Base-by-base conservation (phyloP, 2,329 filamentous ascomycete genomes). In the Hypoxylon sp. region DNA sequence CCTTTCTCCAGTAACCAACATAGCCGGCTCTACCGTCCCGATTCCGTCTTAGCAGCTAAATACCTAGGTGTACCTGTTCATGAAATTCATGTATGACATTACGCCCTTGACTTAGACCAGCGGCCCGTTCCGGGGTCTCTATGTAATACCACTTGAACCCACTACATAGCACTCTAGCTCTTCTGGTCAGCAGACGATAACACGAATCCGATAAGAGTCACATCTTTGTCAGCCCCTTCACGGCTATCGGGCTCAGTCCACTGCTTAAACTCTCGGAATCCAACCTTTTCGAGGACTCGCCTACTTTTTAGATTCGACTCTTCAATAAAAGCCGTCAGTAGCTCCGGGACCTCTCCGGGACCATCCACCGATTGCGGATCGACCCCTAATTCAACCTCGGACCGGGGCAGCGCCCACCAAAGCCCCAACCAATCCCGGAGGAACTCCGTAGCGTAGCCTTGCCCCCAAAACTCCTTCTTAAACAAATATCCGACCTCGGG, bases 401-500 rank as follows among this genome's bases (percentile, higher is more conserved):
- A 79, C 68, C 86, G 79, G 37, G 84, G 84, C 70, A 89, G 79
- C 57, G 75, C 74, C 79, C 82, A 85, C 82, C 84, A 90, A 10
- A 79, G 74, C 10, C 73, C 67, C 11, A 86, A 67, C 57, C 85
- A 85, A 1, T 76, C 86, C 56, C 68, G 76, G 39, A 89, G 65
- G 48, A 88, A 86, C 77, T 90, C 88, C 1, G 85, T 88, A 35
- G 83, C 87, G 70, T 87, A 84, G 3, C 88, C 88, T 42, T 80
- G 81, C 6, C 86, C 85, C 88, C 88, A 90, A 59, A 78, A 73
- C 70, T 86, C 83, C 62, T 79, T 81, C 52, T 81, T 78, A 56
- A 90, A 76, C 79, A 88, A 83, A 75, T 90, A 91, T 21, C 88
- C 88, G 27, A 89, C 60, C 73, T 85, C 86, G 1, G 88, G 87